Conservation (phyloP, 306 rosid species). For the Rubus parviflorus region DNA sequence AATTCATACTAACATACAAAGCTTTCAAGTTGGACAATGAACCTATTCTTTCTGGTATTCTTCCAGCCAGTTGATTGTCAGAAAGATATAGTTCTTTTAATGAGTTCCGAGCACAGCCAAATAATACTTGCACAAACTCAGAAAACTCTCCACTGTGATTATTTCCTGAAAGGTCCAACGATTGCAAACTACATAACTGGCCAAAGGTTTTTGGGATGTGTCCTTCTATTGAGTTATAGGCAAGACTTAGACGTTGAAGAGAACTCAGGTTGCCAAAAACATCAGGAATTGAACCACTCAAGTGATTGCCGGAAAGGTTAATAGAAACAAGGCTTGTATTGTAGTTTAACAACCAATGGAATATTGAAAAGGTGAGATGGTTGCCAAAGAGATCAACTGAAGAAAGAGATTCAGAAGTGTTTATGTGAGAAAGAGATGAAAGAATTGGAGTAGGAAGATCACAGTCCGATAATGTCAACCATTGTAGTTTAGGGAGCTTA, state of each 20-base stretch:
- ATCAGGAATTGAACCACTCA: too few species aligned
- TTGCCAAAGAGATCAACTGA: background rate
- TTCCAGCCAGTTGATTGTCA: background rate
- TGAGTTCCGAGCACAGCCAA: background rate
- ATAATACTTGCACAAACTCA: background rate
- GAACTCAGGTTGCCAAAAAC: background rate
- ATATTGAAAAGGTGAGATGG: background rate
- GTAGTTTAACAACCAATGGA: background rate
- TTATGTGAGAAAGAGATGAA: background rate
- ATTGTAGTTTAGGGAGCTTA: background rate
- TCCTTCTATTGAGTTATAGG: background rate
- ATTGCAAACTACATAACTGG: background rate
- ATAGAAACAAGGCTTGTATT: too few species aligned
- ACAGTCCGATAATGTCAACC: background rate
- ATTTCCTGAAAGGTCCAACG: background rate
- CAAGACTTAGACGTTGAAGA: background rate
- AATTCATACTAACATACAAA: background rate
- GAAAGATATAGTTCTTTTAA: accelerated
- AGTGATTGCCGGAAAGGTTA: too few species aligned
- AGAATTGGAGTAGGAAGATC: background rate
- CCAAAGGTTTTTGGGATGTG: background rate
- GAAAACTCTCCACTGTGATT: background rate
- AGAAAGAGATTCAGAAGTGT: background rate
- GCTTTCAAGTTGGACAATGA: background rate
- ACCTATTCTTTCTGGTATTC: background rate